A percentile compares a stretch with the other conserved stretches of the same genome.
Evolutionary conservation across 257 asterid species (phyloP).

Genomic region (Cynanchum wilfordii): DNA sequence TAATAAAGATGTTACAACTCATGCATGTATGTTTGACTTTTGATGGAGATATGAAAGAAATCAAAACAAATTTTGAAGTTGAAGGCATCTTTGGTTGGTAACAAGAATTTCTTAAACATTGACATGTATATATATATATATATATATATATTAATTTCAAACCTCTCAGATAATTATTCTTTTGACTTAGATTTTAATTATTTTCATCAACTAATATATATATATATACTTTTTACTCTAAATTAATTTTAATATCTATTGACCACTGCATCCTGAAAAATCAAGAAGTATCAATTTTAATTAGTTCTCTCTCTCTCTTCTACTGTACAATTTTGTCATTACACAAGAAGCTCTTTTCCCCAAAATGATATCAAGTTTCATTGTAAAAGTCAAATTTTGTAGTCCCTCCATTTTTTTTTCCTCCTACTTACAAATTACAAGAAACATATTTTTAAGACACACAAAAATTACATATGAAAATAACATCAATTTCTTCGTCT

Average conservation of each 20-base stretch:
- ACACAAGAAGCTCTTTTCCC: background rate
- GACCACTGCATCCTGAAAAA: background rate
- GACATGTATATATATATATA: background rate
- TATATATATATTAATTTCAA: background rate
- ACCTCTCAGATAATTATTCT: background rate
- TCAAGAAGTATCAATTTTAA: background rate
- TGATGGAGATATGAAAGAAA: background rate
- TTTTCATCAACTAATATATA: background rate
- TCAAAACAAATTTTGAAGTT: background rate
- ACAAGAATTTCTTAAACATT: background rate
- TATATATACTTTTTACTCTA: background rate
- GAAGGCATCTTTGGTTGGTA: slow-evolving; percentile 9
- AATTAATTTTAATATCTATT: background rate
- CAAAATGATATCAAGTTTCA: background rate
- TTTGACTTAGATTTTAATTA: background rate
- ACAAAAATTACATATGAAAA: too few species aligned
- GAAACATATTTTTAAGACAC: too few species aligned
- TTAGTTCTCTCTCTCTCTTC: background rate
- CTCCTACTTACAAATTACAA: too few species aligned
- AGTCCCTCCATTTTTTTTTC: too few species aligned
- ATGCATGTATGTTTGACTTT: slow-evolving; percentile 21
- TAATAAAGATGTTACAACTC: background rate
- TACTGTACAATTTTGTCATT: background rate
- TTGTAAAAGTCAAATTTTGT: background rate
- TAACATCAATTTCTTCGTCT: too few species aligned